A percentile compares a stretch with the other conserved stretches of the same genome.
phyloP scores from a whole-genome alignment of 495 filamentous ascomycete species.

The Daldinia decipiens region DNA sequence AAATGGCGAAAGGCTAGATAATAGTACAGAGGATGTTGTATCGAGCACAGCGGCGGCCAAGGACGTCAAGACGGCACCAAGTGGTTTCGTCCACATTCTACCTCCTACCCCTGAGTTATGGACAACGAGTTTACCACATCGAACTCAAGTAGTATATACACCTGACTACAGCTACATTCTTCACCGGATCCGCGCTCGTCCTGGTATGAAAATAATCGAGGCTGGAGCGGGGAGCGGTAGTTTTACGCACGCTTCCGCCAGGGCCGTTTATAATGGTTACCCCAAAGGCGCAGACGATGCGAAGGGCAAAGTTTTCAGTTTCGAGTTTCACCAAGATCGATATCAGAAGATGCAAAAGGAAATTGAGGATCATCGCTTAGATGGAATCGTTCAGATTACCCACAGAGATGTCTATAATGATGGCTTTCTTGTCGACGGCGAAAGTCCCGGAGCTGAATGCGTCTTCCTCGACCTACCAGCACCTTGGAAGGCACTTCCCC shows the following conservation, averaged over 20 bases:
- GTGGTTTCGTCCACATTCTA: constrained; percentile 89
- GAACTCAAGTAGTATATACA: constrained; percentile 97
- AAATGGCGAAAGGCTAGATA: constrained; percentile 45
- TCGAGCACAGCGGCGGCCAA: constrained; percentile 40
- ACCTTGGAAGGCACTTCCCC: constrained; percentile 88
- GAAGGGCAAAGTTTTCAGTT: constrained; percentile 87
- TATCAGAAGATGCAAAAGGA: constrained; percentile 77
- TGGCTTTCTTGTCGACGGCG: constrained; percentile 74
- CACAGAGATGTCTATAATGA: constrained; percentile 91
- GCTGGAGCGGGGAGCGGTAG: constrained; percentile 94
- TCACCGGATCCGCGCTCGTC: constrained; percentile 82
- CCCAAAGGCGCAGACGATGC: constrained; percentile 54
- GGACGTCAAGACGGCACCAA: constrained; percentile 67
- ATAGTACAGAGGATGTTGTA: constrained; percentile 38
- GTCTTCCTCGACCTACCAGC: constrained; percentile 94
- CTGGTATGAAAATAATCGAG: constrained; percentile 85
- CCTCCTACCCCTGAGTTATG: constrained; percentile 93
- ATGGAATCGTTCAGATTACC: constrained; percentile 78
- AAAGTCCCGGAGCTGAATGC: constrained; percentile 74
- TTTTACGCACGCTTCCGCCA: constrained; percentile 89
- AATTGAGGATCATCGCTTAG: constrained; percentile 76
- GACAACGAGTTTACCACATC: constrained; percentile 89
- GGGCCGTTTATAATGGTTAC: constrained; percentile 89
- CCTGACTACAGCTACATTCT: constrained; percentile 97
- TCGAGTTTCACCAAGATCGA: constrained; percentile 87